Evolutionary conservation across 2,329 filamentous ascomycete genomes (phyloP).

Genomic region (Cladosporium sp.): DNA sequence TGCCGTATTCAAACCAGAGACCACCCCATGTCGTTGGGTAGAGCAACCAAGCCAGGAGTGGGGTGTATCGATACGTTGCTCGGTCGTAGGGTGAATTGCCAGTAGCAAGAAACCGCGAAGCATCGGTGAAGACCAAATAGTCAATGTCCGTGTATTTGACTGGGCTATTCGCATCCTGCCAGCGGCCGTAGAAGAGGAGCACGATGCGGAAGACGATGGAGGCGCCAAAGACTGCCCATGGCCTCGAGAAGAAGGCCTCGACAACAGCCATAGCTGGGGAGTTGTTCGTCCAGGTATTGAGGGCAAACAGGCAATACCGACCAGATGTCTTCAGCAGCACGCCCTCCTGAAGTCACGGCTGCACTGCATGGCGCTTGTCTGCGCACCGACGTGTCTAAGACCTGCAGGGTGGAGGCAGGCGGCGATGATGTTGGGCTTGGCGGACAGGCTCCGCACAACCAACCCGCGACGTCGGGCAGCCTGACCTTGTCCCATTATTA

Average conservation of each 20-base stretch:
- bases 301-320: neutral
- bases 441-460: conserved; percentile 7
- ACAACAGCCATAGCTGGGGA: neutral
- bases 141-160: conserved; percentile 99
- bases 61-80: conserved; percentile 96
- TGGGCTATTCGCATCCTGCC: conserved; percentile 86
- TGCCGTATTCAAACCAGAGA: conserved; percentile 76
- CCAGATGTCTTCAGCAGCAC: neutral
- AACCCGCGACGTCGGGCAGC: neutral
- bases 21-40: conserved; percentile 67
- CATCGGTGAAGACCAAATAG: conserved; percentile 97
- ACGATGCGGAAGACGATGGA: conserved; percentile 61
- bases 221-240: conserved; percentile 38
- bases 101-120: conserved; percentile 69
- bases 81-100: conserved; percentile 75
- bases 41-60: conserved; percentile 85
- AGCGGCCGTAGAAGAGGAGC: conserved; percentile 82
- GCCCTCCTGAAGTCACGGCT: neutral
- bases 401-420: neutral
- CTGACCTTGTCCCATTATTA: conserved; percentile 7
- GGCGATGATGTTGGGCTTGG: conserved; percentile 8
- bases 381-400: conserved; percentile 8
- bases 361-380: neutral
- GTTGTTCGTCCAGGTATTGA: neutral
- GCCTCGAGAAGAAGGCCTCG: conserved; percentile 20